A percentile compares a stretch with the other conserved stretches of the same genome.
Conservation (phyloP, 305 asterid species). For the Fraxinus platypoda region DNA sequence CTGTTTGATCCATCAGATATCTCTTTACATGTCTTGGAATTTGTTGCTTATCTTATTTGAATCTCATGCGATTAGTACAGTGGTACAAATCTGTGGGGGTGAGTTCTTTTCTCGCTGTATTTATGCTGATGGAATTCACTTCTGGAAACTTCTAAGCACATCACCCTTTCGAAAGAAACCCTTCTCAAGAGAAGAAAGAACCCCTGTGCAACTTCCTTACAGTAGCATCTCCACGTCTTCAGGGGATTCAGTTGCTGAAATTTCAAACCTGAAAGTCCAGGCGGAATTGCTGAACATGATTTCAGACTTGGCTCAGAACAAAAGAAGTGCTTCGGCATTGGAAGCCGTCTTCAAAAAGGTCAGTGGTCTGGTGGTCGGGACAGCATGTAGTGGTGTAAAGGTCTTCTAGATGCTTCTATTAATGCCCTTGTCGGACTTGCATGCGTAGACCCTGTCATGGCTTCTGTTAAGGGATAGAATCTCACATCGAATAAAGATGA, state of each 20-base stretch:
- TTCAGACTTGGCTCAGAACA: slow-evolving; percentile 52
- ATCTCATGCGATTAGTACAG: slow-evolving; percentile 44
- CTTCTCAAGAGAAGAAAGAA: slow-evolving; percentile 41
- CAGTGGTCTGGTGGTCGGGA: slow-evolving; percentile 73
- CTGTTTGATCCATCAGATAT: neutral
- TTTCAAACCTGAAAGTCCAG: slow-evolving; percentile 73
- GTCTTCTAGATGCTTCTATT: slow-evolving; percentile 64
- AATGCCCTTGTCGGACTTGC: slow-evolving; percentile 74
- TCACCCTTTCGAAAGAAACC: slow-evolving; percentile 72
- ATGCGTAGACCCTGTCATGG: slow-evolving; percentile 70
- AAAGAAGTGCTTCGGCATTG: slow-evolving; percentile 62
- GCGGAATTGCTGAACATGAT: slow-evolving; percentile 74
- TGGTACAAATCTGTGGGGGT: slow-evolving; percentile 78
- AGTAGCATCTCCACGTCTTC: slow-evolving; percentile 39
- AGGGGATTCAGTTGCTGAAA: slow-evolving; percentile 58
- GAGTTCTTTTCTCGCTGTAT: slow-evolving; percentile 91
- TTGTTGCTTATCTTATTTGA: neutral
- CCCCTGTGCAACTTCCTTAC: slow-evolving; percentile 71
- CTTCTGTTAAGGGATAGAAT: too few relatives aligned
- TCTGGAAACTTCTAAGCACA: slow-evolving; percentile 74
- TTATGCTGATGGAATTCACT: slow-evolving; percentile 64
- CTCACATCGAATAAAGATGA: too few relatives aligned
- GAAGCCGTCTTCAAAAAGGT: slow-evolving; percentile 66
- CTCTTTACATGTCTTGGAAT: slow-evolving; percentile 2
- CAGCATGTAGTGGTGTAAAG: slow-evolving; percentile 79